phyloP scores from a whole-genome alignment of 164 flowering plant genomes.

The Vitis vinifera region ASM3070453v1 NC_081817.1:15867501-15868000 shows the following conservation, averaged over 20 bases:
- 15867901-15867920: no score
- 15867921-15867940: no score
- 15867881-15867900: no score
- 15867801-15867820: conserved; percentile 87
- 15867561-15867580: conserved; percentile 72
- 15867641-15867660: conserved; percentile 89
- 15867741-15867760: conserved; percentile 65
- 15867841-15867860: background rate
- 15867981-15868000: no score
- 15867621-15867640: conserved; percentile 79
- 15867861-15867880: no score
- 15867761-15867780: conserved; percentile 72
- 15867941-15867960: no score
- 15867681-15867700: conserved; percentile 95
- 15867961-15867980: no score
- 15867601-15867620: conserved; percentile 65
- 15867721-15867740: conserved; percentile 54
- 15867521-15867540: conserved; percentile 91
- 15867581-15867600: conserved; percentile 84
- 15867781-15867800: conserved; percentile 89
- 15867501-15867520: conserved; percentile 76
- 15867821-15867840: conserved; percentile 59
- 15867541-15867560: conserved; percentile 80
- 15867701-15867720: conserved; percentile 67
- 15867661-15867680: conserved; percentile 80